Evolutionary conservation across 306 rosid genomes (phyloP).

Genomic region (Glycyrrhiza uralensis): DNA sequence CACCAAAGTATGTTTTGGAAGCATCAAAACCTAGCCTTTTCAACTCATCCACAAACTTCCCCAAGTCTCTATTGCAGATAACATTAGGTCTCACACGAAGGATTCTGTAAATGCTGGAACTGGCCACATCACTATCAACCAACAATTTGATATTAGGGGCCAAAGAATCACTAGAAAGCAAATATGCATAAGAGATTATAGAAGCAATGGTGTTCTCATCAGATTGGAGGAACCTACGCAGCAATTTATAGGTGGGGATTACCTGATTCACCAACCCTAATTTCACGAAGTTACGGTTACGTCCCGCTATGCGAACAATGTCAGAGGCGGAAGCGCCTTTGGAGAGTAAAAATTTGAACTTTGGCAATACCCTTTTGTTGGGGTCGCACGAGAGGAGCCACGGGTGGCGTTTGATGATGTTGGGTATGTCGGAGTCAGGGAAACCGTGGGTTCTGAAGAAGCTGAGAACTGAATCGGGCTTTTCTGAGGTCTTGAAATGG

Average conservation of each 20-base stretch:
- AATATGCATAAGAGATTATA: not conserved
- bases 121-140: not conserved
- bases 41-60: slow-evolving; percentile 10
- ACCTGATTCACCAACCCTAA: not conserved
- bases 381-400: not conserved
- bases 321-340: slow-evolving; percentile 22
- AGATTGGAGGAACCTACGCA: not conserved
- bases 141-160: not conserved
- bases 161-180: not conserved
- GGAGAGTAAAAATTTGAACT: slow-evolving; percentile 26
- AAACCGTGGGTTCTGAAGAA: slow-evolving; percentile 1
- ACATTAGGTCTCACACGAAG: not conserved
- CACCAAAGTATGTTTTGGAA: slow-evolving; percentile 13
- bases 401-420: not conserved
- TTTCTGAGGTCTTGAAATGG: not conserved
- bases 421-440: not conserved
- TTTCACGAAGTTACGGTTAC: not conserved
- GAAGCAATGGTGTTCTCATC: not conserved
- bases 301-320: not conserved
- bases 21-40: slow-evolving; percentile 46
- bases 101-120: not conserved
- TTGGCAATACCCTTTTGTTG: slow-evolving; percentile 4
- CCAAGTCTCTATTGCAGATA: not conserved
- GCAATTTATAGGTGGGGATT: slow-evolving; percentile 4
- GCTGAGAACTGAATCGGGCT: not conserved